These are phyloP conservation scores for Penicillium cinerascens DNA, from an alignment of 495 filamentous ascomycete species.

Conservation along the genomic window DNA sequence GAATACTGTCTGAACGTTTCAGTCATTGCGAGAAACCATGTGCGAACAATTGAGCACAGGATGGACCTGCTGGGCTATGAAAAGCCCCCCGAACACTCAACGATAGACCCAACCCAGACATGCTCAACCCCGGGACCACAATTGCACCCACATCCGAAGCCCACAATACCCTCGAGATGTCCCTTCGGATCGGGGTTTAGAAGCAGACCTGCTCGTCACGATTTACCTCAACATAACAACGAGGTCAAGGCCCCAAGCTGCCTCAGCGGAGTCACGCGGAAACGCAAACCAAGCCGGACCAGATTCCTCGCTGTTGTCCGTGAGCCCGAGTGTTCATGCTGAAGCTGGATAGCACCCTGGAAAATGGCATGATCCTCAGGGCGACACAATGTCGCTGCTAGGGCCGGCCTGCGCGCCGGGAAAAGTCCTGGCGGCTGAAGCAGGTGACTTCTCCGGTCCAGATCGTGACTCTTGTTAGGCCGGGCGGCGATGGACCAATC, in stretches of 20 bases:
- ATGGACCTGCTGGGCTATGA: background rate
- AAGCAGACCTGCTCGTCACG: background rate
- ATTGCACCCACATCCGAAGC: background rate
- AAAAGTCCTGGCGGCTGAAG: conserved; percentile 10
- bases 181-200: background rate
- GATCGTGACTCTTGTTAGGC: conserved; percentile 39
- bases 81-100: background rate
- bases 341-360: background rate
- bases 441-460: conserved; percentile 49
- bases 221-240: background rate
- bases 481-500: conserved; percentile 37
- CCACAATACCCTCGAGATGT: background rate
- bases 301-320: no score
- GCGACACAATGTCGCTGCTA: background rate
- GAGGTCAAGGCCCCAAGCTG: background rate
- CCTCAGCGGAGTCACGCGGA: background rate
- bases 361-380: background rate
- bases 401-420: conserved; percentile 8
- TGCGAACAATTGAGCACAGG: background rate
- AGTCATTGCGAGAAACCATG: background rate
- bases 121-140: background rate
- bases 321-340: background rate
- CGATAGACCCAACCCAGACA: background rate
- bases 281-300: background rate
- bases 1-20: background rate